Base-by-base conservation (phyloP, 306 rosid genomes). In the Cucurbita moschata region DNA sequence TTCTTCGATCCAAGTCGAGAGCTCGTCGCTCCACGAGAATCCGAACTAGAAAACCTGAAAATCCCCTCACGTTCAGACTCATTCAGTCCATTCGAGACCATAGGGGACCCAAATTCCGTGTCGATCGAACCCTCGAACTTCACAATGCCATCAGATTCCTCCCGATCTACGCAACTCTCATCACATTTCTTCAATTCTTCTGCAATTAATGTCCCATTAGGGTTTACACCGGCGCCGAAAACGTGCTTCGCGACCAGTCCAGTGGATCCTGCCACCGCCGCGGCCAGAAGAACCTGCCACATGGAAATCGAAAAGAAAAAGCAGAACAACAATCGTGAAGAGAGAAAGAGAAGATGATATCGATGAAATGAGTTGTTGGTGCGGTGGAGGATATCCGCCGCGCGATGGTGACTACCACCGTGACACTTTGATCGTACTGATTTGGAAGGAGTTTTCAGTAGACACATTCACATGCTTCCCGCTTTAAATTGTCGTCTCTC, bases 191-290 rank as follows among this genome's bases (percentile, higher is more conserved):
- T 66, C 50, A 82, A 19, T 57, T 69, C 52, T 7, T 66, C 70
- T 1, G 76, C 47, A 16, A 11, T 7, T 62, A 80, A 26, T 57
- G 71, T 30, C 50, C 69, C 35, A 51, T 52, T 8, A 72, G 46
- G 16, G 62, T 26, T 66, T 15, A 73, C 26, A n/a, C 50, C 39
- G 26, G 78, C 71, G 5, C 12, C 68, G 67, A 81, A 76, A 58
- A 86, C 72, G 77, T 59, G 87, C 57, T 81, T 86, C 44, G 91
- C 85, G 63, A 79, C 88, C 38, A 88, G 74, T 1, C 88, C 85
- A 10, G 94, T 85, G 83, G 96, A 80, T 78, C 87, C 94, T 0
- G 96, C 94, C n/a, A 86, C 88, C 0, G 82, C 90, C 1, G 88
- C 86, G 7, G 85, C 84, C 15, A 88, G 64, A 56, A 88, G 79